A percentile compares a stretch with the other conserved stretches of the same genome.
These are phyloP conservation scores for Pharus latifolius DNA, from an alignment of 176 grass and related monocot species.

Conservation along the genomic window DNA sequence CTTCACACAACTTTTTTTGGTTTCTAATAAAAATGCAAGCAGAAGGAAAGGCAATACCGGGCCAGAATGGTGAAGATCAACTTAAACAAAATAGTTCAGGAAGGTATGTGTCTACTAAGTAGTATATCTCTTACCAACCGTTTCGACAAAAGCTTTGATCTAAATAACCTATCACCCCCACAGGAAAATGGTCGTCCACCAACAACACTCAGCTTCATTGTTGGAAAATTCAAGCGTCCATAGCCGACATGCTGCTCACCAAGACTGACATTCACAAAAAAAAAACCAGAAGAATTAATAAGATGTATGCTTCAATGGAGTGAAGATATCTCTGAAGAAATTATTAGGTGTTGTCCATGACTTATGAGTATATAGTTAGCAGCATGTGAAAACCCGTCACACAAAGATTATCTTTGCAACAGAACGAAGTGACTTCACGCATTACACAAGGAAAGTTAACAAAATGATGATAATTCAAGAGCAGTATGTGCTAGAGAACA, in stretches of 20 bases:
- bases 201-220: conserved; percentile 67
- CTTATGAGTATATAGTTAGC: too few relatives aligned
- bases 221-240: conserved; percentile 55
- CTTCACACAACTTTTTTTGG: background rate
- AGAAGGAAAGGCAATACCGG: background rate
- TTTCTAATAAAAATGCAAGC: background rate
- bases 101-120: background rate
- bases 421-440: too few relatives aligned
- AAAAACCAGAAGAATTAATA: conserved; percentile 7
- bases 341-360: too few relatives aligned
- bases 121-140: conserved; percentile 58
- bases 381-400: too few relatives aligned
- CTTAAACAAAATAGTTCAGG: background rate
- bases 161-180: conserved; percentile 67
- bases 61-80: background rate
- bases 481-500: too few relatives aligned
- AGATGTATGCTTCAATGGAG: background rate
- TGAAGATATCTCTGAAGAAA: too few relatives aligned
- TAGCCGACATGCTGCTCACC: conserved; percentile 87
- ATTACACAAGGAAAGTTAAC: too few relatives aligned
- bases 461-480: too few relatives aligned
- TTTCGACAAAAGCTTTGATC: conserved; percentile 67
- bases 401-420: too few relatives aligned
- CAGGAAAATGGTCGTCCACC: conserved; percentile 87
- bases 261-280: conserved; percentile 44